Base-by-base conservation (phyloP, 257 asterid genomes). In the Rehmannia glutinosa region DNA sequence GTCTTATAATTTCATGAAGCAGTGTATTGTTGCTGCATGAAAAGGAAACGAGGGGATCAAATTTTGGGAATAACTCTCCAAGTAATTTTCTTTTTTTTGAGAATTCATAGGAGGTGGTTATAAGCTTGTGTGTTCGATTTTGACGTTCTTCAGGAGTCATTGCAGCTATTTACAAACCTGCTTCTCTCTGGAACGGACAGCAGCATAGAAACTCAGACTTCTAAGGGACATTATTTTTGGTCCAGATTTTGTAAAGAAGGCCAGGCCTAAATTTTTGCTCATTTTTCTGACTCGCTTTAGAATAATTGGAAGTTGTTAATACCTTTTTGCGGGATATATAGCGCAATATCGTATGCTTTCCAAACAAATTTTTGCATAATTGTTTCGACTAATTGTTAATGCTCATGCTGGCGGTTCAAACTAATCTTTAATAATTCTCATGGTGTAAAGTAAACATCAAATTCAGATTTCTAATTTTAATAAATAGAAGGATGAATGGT, bases 1-100 rank as follows among this genome's bases (percentile, higher is more conserved):
- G 25, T 20, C 33, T 50, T 50, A 50, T 50, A 8, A 47, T 9
- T 49, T 49, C 70, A 5, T 50, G 50, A 65, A 65, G 70, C 61
- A 62, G n/a, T 30, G 5, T 30, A 5, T 30, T 8, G n/a, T 30
- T 8, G 7, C 36, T 32, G 15, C 32, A 17, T 32, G 23, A 32
- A 28, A 32, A 30, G 45, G 28, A 32, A 9, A 1, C n/a, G 15
- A 35, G 47, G 27, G 30, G 4, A 32, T 32, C 64, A 33, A 19
- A 8, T n/a, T n/a, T 32, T 33, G 46, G 1, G 27, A 19, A 17
- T 7, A 49, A 0, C 9, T 57, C 28, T 2, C 13, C 27, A 15
- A 6, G 9, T n/a, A 15, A 13, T 25, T 30, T 56, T 35, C 3
- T 9, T 12, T 32, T 19, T 8, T n/a, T 46, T 28, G 47, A 47